Evolutionary conservation across 768 basidiomycete genomes (phyloP).

Genomic region (Candolleomyces aberdarensis): DNA sequence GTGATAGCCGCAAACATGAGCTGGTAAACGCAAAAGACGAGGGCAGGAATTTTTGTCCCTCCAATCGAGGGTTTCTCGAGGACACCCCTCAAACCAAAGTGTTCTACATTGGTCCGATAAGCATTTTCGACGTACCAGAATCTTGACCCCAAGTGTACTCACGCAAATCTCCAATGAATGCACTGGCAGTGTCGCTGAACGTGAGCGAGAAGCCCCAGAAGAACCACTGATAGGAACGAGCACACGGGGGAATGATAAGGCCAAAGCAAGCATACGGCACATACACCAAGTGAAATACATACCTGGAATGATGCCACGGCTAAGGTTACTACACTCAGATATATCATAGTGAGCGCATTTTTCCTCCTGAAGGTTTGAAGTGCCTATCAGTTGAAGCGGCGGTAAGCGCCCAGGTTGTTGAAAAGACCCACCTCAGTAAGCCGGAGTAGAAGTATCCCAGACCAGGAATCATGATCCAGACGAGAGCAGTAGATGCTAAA

Average conservation of each 20-base stretch:
- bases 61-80: slow-evolving; percentile 74
- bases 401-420: background rate
- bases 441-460: slow-evolving; percentile 91
- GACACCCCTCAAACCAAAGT: slow-evolving; percentile 83
- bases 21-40: slow-evolving; percentile 84
- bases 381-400: background rate
- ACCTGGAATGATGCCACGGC: slow-evolving; percentile 87
- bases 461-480: slow-evolving; percentile 83
- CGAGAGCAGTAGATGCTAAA: slow-evolving; percentile 74
- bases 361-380: slow-evolving; percentile 56
- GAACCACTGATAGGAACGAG: slow-evolving; percentile 64
- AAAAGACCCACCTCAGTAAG: slow-evolving; percentile 45
- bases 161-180: slow-evolving; percentile 88
- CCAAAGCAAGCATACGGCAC: background rate
- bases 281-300: slow-evolving; percentile 16
- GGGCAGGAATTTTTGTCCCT: slow-evolving; percentile 62
- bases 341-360: slow-evolving; percentile 93
- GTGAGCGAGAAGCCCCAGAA: slow-evolving; percentile 96
- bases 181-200: slow-evolving; percentile 72
- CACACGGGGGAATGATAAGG: background rate
- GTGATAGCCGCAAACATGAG: slow-evolving; percentile 90
- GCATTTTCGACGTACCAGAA: background rate
- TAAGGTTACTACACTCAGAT: slow-evolving; percentile 62
- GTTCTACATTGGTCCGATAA: slow-evolving; percentile 37
- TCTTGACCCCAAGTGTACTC: slow-evolving; percentile 20